Evolutionary conservation across 352 stramenopile genomes (phyloP).

Genomic region (Phytopythium oedochilum): DNA sequence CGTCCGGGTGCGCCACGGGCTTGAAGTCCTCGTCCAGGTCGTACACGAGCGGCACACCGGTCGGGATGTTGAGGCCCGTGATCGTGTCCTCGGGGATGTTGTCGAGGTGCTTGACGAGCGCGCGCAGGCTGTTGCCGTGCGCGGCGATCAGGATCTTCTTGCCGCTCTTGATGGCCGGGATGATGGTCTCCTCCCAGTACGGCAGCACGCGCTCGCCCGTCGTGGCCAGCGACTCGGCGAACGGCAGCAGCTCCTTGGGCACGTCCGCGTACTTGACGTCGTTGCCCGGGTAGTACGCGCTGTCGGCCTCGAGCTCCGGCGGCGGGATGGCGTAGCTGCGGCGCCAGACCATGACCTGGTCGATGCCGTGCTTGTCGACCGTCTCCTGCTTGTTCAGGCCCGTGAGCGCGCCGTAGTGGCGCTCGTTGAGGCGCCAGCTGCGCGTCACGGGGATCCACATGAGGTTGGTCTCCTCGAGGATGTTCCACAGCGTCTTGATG

Average conservation of each 20-base stretch:
- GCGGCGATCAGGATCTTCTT: slow-evolving; percentile 94
- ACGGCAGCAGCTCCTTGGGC: slow-evolving; percentile 77
- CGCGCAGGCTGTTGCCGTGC: slow-evolving; percentile 92
- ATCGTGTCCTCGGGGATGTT: slow-evolving; percentile 91
- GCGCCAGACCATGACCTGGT: slow-evolving; percentile 95
- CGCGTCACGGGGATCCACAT: slow-evolving; percentile 96
- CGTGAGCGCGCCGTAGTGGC: slow-evolving; percentile 87
- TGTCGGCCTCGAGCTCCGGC: slow-evolving; percentile 88
- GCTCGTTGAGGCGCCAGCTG: slow-evolving; percentile 91
- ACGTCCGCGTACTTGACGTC: slow-evolving; percentile 91
- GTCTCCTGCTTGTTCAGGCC: slow-evolving; percentile 91
- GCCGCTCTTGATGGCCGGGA: slow-evolving; percentile 87
- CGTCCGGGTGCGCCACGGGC: slow-evolving; percentile 75
- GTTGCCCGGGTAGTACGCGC: slow-evolving; percentile 90
- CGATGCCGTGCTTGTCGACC: slow-evolving; percentile 87
- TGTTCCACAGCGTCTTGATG: slow-evolving; percentile 93
- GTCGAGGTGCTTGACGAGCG: slow-evolving; percentile 94
- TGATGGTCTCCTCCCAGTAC: slow-evolving; percentile 89
- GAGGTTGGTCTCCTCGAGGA: slow-evolving; percentile 92
- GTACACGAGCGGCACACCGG: slow-evolving; percentile 84
- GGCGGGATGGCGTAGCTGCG: slow-evolving; percentile 98
- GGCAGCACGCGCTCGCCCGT: slow-evolving; percentile 91
- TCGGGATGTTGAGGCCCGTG: slow-evolving; percentile 94
- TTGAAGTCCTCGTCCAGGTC: slow-evolving; percentile 85
- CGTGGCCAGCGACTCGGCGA: slow-evolving; percentile 92